A percentile compares a stretch with the other conserved stretches of the same genome.
Conservation (phyloP, 306 rosid species). For the Datisca glomerata region DNA sequence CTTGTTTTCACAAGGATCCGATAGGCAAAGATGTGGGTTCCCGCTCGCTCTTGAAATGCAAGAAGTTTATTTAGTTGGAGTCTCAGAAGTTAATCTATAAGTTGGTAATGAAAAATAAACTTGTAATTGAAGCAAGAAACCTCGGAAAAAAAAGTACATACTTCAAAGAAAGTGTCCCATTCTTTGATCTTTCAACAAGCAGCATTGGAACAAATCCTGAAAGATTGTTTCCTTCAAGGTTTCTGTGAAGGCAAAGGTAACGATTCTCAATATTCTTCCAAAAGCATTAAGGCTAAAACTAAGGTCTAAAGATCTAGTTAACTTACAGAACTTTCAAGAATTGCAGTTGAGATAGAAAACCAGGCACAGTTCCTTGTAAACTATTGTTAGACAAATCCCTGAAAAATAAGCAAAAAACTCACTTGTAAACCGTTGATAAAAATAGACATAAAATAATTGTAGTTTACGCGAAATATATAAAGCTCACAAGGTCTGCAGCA, state of each 20-base stretch:
- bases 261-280: background rate
- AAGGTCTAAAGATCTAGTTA: constrained; percentile 8
- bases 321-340: background rate
- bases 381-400: background rate
- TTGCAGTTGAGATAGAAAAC: background rate
- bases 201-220: constrained; percentile 22
- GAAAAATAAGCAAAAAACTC: background rate
- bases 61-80: no score
- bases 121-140: no score
- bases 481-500: background rate
- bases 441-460: background rate
- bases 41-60: constrained; percentile 15
- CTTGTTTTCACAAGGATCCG: constrained; percentile 14
- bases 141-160: constrained; percentile 5
- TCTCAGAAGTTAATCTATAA: no score
- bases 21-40: constrained; percentile 27
- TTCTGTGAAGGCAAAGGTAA: constrained; percentile 22
- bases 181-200: constrained; percentile 21
- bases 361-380: background rate
- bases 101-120: no score
- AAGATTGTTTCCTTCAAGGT: constrained; percentile 28
- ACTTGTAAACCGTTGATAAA: no score
- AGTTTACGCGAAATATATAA: background rate
- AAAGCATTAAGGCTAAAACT: no score
- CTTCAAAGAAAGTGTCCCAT: constrained; percentile 33